Evolutionary conservation across 2,329 filamentous ascomycete genomes (phyloP).

Genomic region (Aspergillus sp.): DNA sequence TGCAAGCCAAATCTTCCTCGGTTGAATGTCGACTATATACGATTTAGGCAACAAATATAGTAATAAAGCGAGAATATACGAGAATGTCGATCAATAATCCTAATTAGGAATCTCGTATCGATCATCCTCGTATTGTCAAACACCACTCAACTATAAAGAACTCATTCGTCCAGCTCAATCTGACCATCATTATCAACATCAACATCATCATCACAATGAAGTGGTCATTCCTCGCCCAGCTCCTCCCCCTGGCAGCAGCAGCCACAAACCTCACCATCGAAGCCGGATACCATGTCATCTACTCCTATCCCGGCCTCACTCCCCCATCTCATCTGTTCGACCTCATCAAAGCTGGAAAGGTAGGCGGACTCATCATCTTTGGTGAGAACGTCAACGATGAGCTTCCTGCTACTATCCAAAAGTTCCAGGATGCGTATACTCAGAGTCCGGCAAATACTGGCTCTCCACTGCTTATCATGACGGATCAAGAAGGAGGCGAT

Average conservation of each 20-base stretch:
- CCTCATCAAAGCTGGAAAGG: conserved; percentile 21
- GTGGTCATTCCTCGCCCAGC: neutral
- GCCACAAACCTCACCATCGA: conserved; percentile 1
- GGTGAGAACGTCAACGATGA: conserved; percentile 23
- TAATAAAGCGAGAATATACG: no score
- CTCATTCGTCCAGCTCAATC: neutral
- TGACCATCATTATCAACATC: no score
- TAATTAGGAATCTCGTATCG: neutral
- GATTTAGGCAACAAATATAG: no score
- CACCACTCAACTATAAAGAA: neutral
- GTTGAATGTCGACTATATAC: no score
- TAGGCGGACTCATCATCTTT: conserved; percentile 29
- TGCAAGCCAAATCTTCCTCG: no score
- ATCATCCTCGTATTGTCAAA: neutral
- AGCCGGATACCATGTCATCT: conserved; percentile 26
- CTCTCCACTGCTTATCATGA: conserved; percentile 24
- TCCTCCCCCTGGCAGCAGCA: neutral
- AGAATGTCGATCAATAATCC: neutral
- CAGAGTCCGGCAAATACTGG: conserved; percentile 15
- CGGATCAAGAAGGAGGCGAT: conserved; percentile 29
- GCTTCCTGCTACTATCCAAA: conserved; percentile 13
- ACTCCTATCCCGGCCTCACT: conserved; percentile 22
- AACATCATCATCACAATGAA: neutral
- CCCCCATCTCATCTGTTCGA: conserved; percentile 20
- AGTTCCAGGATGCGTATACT: conserved; percentile 19